phyloP scores from a whole-genome alignment of 2,329 filamentous ascomycete genomes.

The Colletotrichum coccodes region DNA sequence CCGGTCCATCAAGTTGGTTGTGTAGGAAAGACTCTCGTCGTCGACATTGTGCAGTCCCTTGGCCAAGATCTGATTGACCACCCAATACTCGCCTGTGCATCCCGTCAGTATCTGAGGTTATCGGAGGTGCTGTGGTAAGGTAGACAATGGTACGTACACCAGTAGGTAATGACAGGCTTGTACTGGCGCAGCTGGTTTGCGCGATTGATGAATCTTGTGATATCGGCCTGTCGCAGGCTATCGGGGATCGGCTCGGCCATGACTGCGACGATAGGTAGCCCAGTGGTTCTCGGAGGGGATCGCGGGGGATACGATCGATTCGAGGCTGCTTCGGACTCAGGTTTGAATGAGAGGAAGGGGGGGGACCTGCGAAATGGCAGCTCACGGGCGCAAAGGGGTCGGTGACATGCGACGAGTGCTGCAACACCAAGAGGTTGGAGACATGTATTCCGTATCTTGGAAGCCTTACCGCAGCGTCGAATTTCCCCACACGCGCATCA shows the following conservation, averaged over 20 bases:
- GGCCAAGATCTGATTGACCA: constrained; percentile 89
- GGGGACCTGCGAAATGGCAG: not conserved
- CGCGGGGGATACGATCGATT: not conserved
- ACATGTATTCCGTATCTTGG: constrained; percentile 21
- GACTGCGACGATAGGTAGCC: not conserved
- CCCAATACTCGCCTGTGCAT: constrained; percentile 82
- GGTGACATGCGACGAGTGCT: constrained; percentile 20
- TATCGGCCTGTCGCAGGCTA: constrained; percentile 81
- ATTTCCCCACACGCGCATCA: constrained; percentile 22
- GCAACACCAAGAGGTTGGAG: constrained; percentile 14
- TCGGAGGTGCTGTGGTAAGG: not conserved
- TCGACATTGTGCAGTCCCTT: constrained; percentile 82
- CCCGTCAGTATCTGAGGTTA: not conserved
- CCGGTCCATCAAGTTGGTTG: constrained; percentile 87
- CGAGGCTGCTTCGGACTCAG: not conserved
- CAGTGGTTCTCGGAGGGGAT: not conserved
- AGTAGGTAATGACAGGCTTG: constrained; percentile 92
- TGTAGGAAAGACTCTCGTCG: constrained; percentile 83
- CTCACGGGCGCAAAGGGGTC: constrained; percentile 22
- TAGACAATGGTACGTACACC: constrained; percentile 73
- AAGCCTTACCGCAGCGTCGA: constrained; percentile 9
- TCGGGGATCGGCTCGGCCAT: constrained; percentile 81
- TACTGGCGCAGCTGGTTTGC: constrained; percentile 85
- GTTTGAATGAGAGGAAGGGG: not conserved
- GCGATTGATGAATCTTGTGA: constrained; percentile 84